Conservation (phyloP, 2,329 filamentous ascomycete species). For the Diaporthe helianthi region DNA sequence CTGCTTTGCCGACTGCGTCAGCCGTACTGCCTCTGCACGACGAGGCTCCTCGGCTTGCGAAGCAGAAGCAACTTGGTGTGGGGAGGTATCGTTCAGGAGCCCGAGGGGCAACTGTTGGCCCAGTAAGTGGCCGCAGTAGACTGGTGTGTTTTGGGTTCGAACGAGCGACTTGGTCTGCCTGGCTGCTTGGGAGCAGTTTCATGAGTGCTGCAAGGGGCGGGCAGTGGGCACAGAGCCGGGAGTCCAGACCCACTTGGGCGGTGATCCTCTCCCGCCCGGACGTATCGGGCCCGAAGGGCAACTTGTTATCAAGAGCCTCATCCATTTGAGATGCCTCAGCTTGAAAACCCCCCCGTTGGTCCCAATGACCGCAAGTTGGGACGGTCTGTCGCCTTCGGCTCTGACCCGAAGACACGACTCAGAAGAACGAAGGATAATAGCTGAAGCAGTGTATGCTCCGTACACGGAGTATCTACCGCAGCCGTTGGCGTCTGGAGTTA, state of each 20-base stretch:
- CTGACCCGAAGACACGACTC: slow-evolving; percentile 17
- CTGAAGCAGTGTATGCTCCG: slow-evolving; percentile 10
- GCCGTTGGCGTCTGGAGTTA: slow-evolving; percentile 20
- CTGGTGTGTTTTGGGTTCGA: not conserved
- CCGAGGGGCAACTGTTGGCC: not conserved
- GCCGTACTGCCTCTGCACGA: not conserved
- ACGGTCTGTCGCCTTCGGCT: not conserved
- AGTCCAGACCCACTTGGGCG: slow-evolving; percentile 20
- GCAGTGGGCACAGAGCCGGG: not conserved
- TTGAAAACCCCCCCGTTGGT: slow-evolving; percentile 1
- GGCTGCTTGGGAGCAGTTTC: slow-evolving; percentile 16
- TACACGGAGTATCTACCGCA: not conserved
- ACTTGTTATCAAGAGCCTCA: slow-evolving; percentile 21
- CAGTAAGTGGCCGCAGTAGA: not conserved
- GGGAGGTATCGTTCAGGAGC: not conserved
- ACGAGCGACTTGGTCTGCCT: not conserved
- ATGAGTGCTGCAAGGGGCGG: slow-evolving; percentile 23
- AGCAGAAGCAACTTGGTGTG: slow-evolving; percentile 8
- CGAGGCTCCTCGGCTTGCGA: not conserved
- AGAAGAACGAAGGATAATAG: not conserved
- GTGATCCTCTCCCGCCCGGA: slow-evolving; percentile 21
- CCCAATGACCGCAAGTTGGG: not conserved
- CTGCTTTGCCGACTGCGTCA: slow-evolving; percentile 21
- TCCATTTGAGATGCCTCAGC: slow-evolving; percentile 25
- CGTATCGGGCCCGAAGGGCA: slow-evolving; percentile 14